Conservation (phyloP, 2,329 filamentous ascomycete species). For the Fonsecaea nubica region DNA sequence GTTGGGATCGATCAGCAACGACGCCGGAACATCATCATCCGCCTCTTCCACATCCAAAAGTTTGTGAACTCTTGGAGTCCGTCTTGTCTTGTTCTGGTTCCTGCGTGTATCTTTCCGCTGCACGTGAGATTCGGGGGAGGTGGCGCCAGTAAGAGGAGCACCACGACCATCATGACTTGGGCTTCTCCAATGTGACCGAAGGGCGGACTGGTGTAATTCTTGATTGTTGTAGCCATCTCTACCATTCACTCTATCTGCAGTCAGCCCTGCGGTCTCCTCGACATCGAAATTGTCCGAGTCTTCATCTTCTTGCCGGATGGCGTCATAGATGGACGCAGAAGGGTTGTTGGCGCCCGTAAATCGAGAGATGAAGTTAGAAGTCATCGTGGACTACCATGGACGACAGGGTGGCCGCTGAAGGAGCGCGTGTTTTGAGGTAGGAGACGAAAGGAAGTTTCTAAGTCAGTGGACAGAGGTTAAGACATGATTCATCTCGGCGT, state of each 20-base stretch:
- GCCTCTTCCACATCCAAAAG: conserved; percentile 56
- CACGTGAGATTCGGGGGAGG: conserved; percentile 1
- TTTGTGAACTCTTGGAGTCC: conserved; percentile 23
- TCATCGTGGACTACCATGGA: conserved; percentile 46
- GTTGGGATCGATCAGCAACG: conserved; percentile 64
- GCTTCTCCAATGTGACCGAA: conserved; percentile 1
- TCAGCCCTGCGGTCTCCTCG: conserved; percentile 56
- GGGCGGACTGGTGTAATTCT: conserved; percentile 7
- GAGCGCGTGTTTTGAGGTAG: not conserved
- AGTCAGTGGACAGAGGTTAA: conserved; percentile 18
- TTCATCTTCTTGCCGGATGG: conserved; percentile 54
- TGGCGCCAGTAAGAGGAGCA: not conserved
- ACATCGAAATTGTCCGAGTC: conserved; percentile 54
- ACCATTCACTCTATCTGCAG: conserved; percentile 34
- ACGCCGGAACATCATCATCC: conserved; percentile 69
- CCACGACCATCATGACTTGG: conserved; percentile 10
- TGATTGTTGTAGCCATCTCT: conserved; percentile 32
- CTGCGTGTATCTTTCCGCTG: conserved; percentile 32
- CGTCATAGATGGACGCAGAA: conserved; percentile 54
- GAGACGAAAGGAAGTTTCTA: not conserved
- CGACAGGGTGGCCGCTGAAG: not conserved
- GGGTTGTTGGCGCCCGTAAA: conserved; percentile 52
- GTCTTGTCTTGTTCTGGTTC: conserved; percentile 22
- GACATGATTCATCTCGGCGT: conserved; percentile 25
- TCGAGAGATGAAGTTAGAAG: conserved; percentile 61